These are phyloP conservation scores for Marasmius sp. DNA, from an alignment of 1,284 basidiomycete genomes.

Conservation along the genomic window DNA sequence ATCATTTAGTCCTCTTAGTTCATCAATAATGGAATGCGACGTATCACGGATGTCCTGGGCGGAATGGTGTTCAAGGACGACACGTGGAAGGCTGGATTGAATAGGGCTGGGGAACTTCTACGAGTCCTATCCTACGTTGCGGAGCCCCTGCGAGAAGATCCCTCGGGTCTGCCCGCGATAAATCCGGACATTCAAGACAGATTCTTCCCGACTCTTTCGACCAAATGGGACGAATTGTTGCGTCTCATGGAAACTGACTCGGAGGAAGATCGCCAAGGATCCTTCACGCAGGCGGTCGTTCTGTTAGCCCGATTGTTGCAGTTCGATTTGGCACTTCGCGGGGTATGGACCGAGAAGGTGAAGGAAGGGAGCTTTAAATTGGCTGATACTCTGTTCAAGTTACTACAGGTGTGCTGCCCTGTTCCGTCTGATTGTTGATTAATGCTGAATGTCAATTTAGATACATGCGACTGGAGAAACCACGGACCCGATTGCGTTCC, in stretches of 20 bases:
- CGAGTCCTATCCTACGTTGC: constrained; percentile 69
- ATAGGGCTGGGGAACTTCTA: constrained; percentile 64
- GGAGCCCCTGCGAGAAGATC: constrained; percentile 56
- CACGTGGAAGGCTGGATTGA: constrained; percentile 36
- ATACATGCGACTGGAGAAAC: constrained; percentile 49
- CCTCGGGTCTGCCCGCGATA: constrained; percentile 44
- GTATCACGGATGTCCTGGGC: constrained; percentile 58
- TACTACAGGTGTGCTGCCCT: constrained; percentile 53
- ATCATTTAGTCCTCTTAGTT: constrained; percentile 45
- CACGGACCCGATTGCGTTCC: constrained; percentile 56
- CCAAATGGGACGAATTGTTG: constrained; percentile 45
- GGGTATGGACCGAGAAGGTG: constrained; percentile 53
- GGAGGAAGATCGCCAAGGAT: constrained; percentile 18
- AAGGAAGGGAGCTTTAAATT: constrained; percentile 48
- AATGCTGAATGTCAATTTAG: constrained; percentile 29
- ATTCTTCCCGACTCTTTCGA: constrained; percentile 48
- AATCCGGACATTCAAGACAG: constrained; percentile 55
- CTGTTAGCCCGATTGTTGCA: constrained; percentile 68
- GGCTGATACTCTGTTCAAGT: constrained; percentile 46
- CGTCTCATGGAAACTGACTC: constrained; percentile 27
- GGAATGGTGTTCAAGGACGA: constrained; percentile 32
- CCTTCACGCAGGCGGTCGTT: constrained; percentile 33
- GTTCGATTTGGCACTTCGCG: constrained; percentile 67
- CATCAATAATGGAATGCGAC: constrained; percentile 70
- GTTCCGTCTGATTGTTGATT: background rate